Percentiles rank a stretch among this genome's conserved stretches.
Conservation (phyloP, 768 basidiomycete genomes). For the Rhodotorula paludigena region DNA sequence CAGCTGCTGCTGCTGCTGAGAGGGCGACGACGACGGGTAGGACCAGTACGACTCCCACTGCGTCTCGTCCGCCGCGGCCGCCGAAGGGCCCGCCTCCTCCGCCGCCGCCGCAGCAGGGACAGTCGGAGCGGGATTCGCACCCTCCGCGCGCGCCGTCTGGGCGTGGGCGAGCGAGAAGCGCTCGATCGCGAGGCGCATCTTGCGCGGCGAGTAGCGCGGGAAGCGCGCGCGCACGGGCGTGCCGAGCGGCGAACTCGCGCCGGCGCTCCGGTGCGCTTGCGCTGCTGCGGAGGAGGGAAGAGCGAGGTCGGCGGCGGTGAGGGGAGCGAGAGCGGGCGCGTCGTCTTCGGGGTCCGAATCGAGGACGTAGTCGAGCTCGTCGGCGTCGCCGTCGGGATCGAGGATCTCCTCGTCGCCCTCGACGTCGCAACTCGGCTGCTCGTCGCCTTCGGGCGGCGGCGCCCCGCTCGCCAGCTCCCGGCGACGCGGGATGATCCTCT, state of each 20-base stretch:
- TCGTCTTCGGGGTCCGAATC: slow-evolving; percentile 29
- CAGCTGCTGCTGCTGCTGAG: too few relatives aligned
- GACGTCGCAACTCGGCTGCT: too few relatives aligned
- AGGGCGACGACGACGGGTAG: background rate
- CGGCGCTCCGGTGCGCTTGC: background rate
- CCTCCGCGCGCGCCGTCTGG: background rate
- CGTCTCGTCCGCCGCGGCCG: background rate
- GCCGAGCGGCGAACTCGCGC: background rate
- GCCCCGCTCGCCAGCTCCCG: too few relatives aligned
- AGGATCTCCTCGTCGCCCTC: background rate
- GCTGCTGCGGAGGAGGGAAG: background rate
- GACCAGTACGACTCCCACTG: slow-evolving; percentile 17
- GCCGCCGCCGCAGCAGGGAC: background rate
- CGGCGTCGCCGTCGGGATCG: background rate
- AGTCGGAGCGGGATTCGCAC: too few relatives aligned
- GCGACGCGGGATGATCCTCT: background rate
- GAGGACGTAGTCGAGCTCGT: background rate
- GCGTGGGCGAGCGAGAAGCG: too few relatives aligned
- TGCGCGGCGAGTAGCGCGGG: slow-evolving; percentile 22
- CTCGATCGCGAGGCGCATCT: background rate
- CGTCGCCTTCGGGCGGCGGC: too few relatives aligned
- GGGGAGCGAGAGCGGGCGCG: background rate
- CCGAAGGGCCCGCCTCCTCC: background rate
- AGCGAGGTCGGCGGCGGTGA: background rate
- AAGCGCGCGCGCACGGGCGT: background rate